These are phyloP conservation scores for Exophiala phaeomuriformis DNA, from an alignment of 2,329 filamentous ascomycete species.

Conservation along the genomic window DNA sequence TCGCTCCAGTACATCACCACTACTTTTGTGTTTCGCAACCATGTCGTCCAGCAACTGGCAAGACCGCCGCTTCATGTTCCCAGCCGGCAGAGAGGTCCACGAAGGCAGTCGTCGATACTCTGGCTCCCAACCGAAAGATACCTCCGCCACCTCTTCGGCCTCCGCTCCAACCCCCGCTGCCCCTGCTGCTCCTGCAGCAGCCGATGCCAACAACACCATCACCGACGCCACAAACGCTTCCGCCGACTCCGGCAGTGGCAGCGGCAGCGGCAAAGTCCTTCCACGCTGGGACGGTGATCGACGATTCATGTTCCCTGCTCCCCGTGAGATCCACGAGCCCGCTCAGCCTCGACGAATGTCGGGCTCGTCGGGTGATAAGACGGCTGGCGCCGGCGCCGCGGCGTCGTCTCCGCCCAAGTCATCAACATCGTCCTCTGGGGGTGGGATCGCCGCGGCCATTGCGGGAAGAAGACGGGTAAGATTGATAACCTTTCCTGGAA, in stretches of 20 bases:
- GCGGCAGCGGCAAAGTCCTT: conserved; percentile 7
- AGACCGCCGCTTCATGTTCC: conserved; percentile 25
- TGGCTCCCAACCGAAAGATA: neutral
- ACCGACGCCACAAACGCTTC: conserved; percentile 4
- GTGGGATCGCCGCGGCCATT: conserved; percentile 47
- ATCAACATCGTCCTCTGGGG: conserved; percentile 56
- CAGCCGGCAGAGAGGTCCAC: conserved; percentile 16
- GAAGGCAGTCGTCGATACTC: conserved; percentile 15
- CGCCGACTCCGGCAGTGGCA: neutral
- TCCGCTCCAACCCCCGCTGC: neutral
- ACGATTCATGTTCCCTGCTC: conserved; percentile 13
- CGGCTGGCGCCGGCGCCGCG: conserved; percentile 32
- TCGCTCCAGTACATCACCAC: too few relatives aligned
- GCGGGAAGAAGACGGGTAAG: conserved; percentile 21
- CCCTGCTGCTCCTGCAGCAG: neutral
- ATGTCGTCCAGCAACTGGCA: conserved; percentile 20
- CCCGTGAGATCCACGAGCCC: conserved; percentile 16
- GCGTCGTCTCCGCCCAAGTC: conserved; percentile 70
- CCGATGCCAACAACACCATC: neutral
- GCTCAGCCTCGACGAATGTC: conserved; percentile 7
- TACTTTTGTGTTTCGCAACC: neutral
- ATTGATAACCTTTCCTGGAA: too few relatives aligned
- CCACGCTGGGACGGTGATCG: conserved; percentile 19
- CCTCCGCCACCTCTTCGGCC: neutral
- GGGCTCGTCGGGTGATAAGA: neutral